A percentile compares a stretch with the other conserved stretches of the same genome.
These are phyloP conservation scores for carrot (Daucus carota) DNA, from an alignment of 129 eudicot genomes.

Conservation along the genomic window DNA sequence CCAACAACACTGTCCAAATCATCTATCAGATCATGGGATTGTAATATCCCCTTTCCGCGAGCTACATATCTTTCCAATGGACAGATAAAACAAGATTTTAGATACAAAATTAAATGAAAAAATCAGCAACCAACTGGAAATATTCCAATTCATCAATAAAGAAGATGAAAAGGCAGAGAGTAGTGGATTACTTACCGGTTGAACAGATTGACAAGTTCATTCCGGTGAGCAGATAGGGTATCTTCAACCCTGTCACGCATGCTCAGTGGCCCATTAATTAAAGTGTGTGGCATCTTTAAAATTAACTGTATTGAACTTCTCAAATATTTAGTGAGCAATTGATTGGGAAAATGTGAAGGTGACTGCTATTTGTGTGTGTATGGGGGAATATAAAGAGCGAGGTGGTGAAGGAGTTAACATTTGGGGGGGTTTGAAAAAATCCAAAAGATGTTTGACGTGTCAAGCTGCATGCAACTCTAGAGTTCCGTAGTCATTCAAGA, in stretches of 20 bases:
- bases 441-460: constrained; percentile 1
- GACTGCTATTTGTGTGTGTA: neutral
- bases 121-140: neutral
- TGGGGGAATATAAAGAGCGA: neutral
- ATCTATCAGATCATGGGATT: constrained; percentile 10
- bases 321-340: neutral
- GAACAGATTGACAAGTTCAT: constrained; percentile 14
- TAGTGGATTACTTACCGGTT: neutral
- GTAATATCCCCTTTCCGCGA: constrained; percentile 11
- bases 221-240: constrained; percentile 14
- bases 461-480: constrained; percentile 3
- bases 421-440: neutral
- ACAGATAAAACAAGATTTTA: neutral
- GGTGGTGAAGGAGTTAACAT: neutral
- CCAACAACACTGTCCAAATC: constrained; percentile 10
- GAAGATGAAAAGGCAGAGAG: neutral
- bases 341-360: neutral
- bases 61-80: constrained; percentile 8
- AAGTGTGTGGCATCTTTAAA: constrained; percentile 6
- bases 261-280: constrained; percentile 14
- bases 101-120: neutral
- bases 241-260: constrained; percentile 17
- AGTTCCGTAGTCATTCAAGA: neutral
- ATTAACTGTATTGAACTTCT: neutral
- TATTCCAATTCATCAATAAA: neutral